Conservation (phyloP, 768 basidiomycete genomes). For the Naganishia onofrii region DNA sequence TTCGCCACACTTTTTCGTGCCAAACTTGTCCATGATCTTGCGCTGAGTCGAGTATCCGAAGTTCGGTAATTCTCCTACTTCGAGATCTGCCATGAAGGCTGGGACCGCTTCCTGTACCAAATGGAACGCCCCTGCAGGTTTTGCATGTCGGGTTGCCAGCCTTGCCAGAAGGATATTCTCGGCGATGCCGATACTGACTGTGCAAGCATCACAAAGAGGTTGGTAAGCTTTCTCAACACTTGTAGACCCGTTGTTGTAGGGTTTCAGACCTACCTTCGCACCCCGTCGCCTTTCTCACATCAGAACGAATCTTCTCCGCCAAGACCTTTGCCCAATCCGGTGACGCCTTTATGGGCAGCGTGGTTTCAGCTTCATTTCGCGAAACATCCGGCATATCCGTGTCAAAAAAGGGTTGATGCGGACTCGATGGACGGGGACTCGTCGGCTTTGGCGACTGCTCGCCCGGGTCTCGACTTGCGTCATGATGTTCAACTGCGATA, state of each 20-base stretch:
- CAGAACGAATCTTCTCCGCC: slow-evolving; percentile 74
- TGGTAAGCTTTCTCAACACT: slow-evolving; percentile 29
- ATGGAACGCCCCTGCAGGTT: slow-evolving; percentile 83
- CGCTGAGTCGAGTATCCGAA: slow-evolving; percentile 73
- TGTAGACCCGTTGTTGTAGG: not conserved
- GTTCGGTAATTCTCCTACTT: slow-evolving; percentile 74
- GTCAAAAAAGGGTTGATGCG: not conserved
- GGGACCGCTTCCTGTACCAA: slow-evolving; percentile 56
- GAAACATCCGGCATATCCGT: not conserved
- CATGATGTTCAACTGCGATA: not conserved
- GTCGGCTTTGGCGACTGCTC: not conserved
- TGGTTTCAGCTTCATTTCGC: not conserved
- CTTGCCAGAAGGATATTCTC: slow-evolving; percentile 90
- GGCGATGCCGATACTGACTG: slow-evolving; percentile 88
- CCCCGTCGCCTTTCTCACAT: slow-evolving; percentile 72
- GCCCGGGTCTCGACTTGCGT: not conserved
- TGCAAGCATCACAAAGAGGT: not conserved
- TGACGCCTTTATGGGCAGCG: not conserved
- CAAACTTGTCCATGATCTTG: slow-evolving; percentile 78
- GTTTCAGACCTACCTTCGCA: slow-evolving; percentile 67
- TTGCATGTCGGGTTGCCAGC: slow-evolving; percentile 83
- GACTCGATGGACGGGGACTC: not conserved
- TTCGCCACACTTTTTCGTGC: slow-evolving; percentile 67
- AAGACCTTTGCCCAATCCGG: slow-evolving; percentile 69
- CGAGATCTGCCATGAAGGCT: slow-evolving; percentile 43